Evolutionary conservation across 176 grass and related monocot species (phyloP), one percentile per base, ranked within the genome.

Genomic region (Triticum aestivum): DNA sequence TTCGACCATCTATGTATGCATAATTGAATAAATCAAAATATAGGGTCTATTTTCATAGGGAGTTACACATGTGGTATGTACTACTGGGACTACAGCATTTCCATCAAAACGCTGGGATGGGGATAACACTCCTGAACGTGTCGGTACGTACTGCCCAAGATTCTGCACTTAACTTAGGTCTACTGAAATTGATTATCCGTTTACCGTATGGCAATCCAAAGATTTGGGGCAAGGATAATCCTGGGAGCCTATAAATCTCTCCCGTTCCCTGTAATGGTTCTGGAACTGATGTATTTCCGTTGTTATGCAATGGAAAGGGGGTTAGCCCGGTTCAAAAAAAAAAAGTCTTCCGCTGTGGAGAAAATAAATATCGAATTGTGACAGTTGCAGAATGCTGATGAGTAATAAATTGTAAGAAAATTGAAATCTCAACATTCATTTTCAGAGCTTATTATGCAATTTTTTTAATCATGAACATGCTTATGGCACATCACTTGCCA

Each of bases 61-160:
- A 92, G 96, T 95, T 78, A 95, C 96, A 3, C 93, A 98, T 86
- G 92, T 94, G 65, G 94, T 98, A 73, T 98, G 96, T 85, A 94
- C 88, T 75, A 98, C 93, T 86, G 93, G 96, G 83, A 98, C 93
- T 81, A 98, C 96, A 61, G 93, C 96, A 89, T 98, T 98, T 83
- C 96, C 96, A n/a, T 98, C 96, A 51, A 98, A 87, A 72, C 93
- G 96, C 27, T 98, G 96, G 96, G 90, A 93, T 72, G 96, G 96
- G 49, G 93, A 98, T 86, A 98, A 98, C 62, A 98, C 96, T 45
- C 93, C 96, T 74, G 93, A 98, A 92, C 88, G 82, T 89, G 84
- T 98, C 82, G 96, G 93, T 95, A 89, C 1, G 91, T 82, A 35
- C 42, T 45, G 49, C 73, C 21, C 79, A 61, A 61, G 45, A 68